These are phyloP conservation scores for Phytophthora meadii DNA, from an alignment of 352 stramenopile species.

Conservation along the genomic window DNA sequence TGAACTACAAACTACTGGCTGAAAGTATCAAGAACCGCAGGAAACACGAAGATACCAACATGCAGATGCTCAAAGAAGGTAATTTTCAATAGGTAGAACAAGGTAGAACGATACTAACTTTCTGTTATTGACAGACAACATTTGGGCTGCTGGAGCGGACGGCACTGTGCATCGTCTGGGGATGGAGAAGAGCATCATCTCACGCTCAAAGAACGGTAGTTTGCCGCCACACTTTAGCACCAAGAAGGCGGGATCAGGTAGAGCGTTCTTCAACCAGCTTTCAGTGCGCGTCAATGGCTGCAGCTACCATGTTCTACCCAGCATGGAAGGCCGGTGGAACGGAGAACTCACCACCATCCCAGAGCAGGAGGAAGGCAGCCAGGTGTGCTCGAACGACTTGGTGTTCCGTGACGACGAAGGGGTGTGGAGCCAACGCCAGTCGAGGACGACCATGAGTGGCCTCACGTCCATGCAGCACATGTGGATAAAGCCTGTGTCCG, in stretches of 20 bases:
- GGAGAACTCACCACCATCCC: constrained; percentile 81
- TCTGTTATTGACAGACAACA: constrained; percentile 59
- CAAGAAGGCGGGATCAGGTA: constrained; percentile 61
- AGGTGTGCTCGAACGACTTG: constrained; percentile 89
- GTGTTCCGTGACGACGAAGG: constrained; percentile 86
- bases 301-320: constrained; percentile 86
- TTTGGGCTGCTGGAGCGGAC: constrained; percentile 80
- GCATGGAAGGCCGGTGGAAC: constrained; percentile 89
- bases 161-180: constrained; percentile 84
- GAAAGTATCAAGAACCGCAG: constrained; percentile 80
- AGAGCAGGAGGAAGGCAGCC: constrained; percentile 74
- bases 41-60: constrained; percentile 82
- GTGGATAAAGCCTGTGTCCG: constrained; percentile 88
- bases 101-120: constrained; percentile 15
- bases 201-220: constrained; percentile 53
- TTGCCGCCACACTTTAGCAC: constrained; percentile 59
- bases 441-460: constrained; percentile 84
- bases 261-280: constrained; percentile 89
- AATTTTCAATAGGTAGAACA: background rate
- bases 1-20: constrained; percentile 87
- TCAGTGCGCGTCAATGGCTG: constrained; percentile 88
- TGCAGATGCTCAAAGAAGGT: constrained; percentile 83
- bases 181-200: constrained; percentile 87
- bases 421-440: constrained; percentile 88
- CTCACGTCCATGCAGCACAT: constrained; percentile 89